phyloP scores from a whole-genome alignment of 129 eudicot genomes.

The Ambrosia artemisiifolia region DNA sequence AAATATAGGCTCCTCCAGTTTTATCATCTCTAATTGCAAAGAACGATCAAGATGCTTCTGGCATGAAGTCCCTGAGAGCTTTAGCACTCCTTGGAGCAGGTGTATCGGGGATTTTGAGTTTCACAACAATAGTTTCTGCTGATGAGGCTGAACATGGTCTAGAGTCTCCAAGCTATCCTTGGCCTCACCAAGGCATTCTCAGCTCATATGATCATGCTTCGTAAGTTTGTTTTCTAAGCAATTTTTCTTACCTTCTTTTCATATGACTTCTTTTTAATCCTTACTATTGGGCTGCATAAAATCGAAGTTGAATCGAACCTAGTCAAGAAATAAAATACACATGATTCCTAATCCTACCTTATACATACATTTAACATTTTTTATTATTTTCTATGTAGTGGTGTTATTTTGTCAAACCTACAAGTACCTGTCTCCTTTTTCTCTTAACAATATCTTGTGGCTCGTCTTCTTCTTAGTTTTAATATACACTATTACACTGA shows the following conservation, averaged over 20 bases:
- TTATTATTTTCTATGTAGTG: background rate
- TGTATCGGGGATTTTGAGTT: slow-evolving; percentile 72
- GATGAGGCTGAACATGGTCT: slow-evolving; percentile 97
- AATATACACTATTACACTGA: background rate
- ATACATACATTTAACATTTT: background rate
- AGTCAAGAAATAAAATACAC: background rate
- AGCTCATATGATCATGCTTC: slow-evolving; percentile 91
- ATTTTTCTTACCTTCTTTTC: background rate
- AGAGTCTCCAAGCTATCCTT: slow-evolving; percentile 75
- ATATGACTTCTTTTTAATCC: background rate
- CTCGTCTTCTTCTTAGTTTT: background rate
- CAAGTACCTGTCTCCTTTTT: background rate
- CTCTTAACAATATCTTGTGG: background rate
- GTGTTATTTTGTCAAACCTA: background rate
- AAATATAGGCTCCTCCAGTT: slow-evolving; percentile 65
- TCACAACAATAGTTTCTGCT: slow-evolving; percentile 63
- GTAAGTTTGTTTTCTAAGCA: slow-evolving; percentile 45
- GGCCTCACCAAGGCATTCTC: slow-evolving; percentile 94
- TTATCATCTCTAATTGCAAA: slow-evolving; percentile 57
- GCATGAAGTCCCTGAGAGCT: slow-evolving; percentile 57
- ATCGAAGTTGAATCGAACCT: background rate
- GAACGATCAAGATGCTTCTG: slow-evolving; percentile 55
- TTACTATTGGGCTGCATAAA: background rate
- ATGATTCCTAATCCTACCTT: background rate
- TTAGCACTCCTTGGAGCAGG: slow-evolving; percentile 87